phyloP scores from a whole-genome alignment of 441 rosid species.

The Croton setiger region DNA sequence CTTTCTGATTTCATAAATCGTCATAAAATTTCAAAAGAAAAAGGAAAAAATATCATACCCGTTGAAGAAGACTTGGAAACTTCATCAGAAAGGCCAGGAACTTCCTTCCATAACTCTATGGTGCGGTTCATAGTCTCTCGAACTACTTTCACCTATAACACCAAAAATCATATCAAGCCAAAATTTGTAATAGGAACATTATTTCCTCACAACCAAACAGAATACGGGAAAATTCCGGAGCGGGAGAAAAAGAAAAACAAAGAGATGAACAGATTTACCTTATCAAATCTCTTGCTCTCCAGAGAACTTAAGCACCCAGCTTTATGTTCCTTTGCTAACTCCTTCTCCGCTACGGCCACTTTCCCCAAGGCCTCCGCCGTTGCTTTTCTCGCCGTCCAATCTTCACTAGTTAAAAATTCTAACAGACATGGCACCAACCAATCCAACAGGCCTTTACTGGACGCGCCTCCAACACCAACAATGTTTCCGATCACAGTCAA shows the following conservation, averaged over 20 bases:
- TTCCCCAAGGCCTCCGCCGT: slow-evolving; percentile 82
- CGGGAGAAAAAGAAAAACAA: not conserved
- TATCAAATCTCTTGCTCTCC: slow-evolving; percentile 78
- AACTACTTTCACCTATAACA: slow-evolving; percentile 68
- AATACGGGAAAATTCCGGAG: not conserved
- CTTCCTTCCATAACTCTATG: slow-evolving; percentile 74
- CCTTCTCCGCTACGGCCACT: slow-evolving; percentile 56
- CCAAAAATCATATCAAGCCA: slow-evolving; percentile 14
- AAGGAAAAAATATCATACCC: slow-evolving; percentile 27
- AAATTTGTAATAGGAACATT: not conserved
- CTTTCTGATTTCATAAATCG: not conserved
- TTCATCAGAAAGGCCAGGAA: slow-evolving; percentile 50
- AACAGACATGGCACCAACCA: slow-evolving; percentile 71
- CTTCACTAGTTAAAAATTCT: slow-evolving; percentile 66
- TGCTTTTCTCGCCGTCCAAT: slow-evolving; percentile 85
- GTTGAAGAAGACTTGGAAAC: slow-evolving; percentile 46
- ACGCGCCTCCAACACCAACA: slow-evolving; percentile 64
- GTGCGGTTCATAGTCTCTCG: slow-evolving; percentile 82
- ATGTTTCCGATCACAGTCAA: slow-evolving; percentile 68
- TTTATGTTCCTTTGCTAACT: slow-evolving; percentile 53
- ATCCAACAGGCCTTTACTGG: slow-evolving; percentile 56
- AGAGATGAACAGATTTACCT: slow-evolving; percentile 37
- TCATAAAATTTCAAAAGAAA: too few species aligned
- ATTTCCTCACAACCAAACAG: slow-evolving; percentile 15
- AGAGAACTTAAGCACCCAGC: slow-evolving; percentile 47